phyloP scores from a whole-genome alignment of 2,329 filamentous ascomycete genomes.

The Knufia petricola region DNA sequence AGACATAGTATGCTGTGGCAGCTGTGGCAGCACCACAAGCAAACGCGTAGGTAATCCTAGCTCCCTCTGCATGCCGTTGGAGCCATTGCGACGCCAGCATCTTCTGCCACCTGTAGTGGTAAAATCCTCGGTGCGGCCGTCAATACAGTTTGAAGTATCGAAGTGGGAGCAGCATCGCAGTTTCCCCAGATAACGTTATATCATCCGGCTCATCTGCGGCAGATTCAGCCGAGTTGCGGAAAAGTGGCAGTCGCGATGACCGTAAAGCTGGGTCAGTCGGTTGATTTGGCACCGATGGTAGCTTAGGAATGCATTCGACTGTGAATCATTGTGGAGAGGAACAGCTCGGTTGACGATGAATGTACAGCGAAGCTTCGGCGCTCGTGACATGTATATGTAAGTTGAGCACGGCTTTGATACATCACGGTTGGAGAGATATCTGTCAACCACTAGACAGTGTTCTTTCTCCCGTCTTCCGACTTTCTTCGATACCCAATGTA shows the following conservation, averaged over 20 bases:
- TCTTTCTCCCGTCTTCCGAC: no score
- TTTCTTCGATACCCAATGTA: no score
- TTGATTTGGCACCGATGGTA: no score
- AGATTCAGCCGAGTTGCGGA: background rate
- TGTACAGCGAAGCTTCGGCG: no score
- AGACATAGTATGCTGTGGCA: conserved; percentile 42
- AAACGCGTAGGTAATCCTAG: conserved; percentile 24
- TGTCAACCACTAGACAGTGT: no score
- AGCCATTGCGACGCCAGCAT: conserved; percentile 18
- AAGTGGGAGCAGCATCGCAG: background rate
- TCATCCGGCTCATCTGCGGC: conserved; percentile 3
- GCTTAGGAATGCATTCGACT: no score
- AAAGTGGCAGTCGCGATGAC: background rate
- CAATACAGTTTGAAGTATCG: background rate
- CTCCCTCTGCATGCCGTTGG: conserved; percentile 13
- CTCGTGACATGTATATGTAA: no score
- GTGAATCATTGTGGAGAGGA: no score
- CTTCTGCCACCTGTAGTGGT: background rate
- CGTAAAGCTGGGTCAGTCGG: no score
- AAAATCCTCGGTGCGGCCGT: background rate
- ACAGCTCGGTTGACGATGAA: no score
- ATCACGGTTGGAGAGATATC: no score
- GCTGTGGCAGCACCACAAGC: conserved; percentile 39
- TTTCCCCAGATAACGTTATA: background rate
- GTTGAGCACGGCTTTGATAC: no score